A percentile compares a stretch with the other conserved stretches of the same genome.
Conservation (phyloP, 176 grass and related monocot genomes). For the Musa schizocarpa region DNA sequence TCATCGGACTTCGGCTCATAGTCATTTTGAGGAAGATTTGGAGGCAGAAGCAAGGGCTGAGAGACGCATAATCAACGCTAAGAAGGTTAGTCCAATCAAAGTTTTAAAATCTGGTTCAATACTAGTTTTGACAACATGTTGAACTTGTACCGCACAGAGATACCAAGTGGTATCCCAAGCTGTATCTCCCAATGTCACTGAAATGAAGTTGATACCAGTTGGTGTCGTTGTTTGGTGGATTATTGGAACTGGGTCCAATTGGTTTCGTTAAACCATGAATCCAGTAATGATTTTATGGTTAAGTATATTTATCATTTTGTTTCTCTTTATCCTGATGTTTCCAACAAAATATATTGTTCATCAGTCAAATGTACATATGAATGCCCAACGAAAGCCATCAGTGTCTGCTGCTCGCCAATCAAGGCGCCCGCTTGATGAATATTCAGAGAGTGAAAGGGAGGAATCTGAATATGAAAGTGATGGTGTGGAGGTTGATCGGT, state of each 20-base stretch:
- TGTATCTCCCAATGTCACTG: no score
- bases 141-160: no score
- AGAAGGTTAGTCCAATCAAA: conserved; percentile 33
- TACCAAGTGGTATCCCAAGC: no score
- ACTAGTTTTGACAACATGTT: no score
- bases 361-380: conserved; percentile 60
- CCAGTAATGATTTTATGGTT: no score
- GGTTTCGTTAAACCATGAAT: no score
- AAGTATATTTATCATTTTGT: background rate
- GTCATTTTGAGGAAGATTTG: conserved; percentile 62
- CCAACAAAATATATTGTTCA: conserved; percentile 17
- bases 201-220: no score
- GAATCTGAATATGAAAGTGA: conserved; percentile 95
- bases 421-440: conserved; percentile 46
- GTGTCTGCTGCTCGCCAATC: conserved; percentile 39
- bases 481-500: conserved; percentile 67
- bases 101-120: no score
- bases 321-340: background rate
- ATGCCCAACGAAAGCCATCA: conserved; percentile 36
- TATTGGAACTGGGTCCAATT: no score
- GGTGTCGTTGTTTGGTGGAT: no score
- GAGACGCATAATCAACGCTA: conserved; percentile 53
- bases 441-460: conserved; percentile 63
- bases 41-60: conserved; percentile 66
- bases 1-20: conserved; percentile 35